Conservation (phyloP, 257 asterid genomes). For the Solanum piurae region DNA sequence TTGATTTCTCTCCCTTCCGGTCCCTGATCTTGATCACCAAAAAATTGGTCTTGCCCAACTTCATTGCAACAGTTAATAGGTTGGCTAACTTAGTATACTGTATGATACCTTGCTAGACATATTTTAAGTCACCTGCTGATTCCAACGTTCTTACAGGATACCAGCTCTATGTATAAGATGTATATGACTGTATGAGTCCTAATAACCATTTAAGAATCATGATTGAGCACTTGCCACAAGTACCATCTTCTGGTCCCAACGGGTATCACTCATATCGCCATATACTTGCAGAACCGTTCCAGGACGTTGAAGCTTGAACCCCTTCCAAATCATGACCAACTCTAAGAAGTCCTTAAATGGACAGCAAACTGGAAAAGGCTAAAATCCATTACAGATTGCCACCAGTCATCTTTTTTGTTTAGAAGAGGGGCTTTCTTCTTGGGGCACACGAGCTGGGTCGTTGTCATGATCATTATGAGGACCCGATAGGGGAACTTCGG, state of each 20-base stretch:
- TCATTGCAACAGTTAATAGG: neutral
- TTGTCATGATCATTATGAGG: slow-evolving; percentile 19
- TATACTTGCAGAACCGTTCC: neutral
- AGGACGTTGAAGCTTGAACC: neutral
- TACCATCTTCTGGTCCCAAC: neutral
- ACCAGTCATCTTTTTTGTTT: neutral
- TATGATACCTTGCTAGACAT: neutral
- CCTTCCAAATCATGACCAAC: neutral
- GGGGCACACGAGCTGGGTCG: slow-evolving; percentile 2
- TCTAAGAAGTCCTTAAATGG: neutral
- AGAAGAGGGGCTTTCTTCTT: neutral
- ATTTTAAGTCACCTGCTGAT: neutral
- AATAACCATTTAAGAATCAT: neutral
- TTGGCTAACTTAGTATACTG: neutral
- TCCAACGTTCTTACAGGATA: neutral
- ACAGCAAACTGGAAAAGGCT: neutral
- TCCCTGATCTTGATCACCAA: neutral
- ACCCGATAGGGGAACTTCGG: slow-evolving; percentile 14
- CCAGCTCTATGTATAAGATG: neutral
- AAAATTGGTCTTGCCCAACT: neutral
- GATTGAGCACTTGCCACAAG: neutral
- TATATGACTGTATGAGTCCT: neutral
- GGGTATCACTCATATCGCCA: neutral
- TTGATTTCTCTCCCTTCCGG: neutral
- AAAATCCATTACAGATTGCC: neutral